Conservation (phyloP, 345 rosid species). For the Lepidium aucheri region DNA sequence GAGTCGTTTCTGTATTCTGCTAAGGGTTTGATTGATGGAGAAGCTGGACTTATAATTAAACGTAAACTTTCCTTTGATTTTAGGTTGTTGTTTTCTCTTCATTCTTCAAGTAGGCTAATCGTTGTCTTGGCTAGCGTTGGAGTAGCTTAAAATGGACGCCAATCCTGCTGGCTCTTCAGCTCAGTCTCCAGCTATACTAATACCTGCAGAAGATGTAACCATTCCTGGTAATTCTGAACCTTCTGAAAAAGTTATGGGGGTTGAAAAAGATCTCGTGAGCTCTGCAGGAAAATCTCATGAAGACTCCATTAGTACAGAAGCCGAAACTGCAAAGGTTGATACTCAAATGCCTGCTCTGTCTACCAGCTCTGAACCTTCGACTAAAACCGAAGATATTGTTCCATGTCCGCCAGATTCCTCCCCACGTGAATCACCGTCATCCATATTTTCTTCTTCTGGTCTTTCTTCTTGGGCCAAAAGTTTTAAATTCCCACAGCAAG, state of each 20-base stretch:
- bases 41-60: background rate
- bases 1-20: background rate
- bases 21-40: background rate
- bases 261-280: background rate
- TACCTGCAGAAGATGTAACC: constrained; percentile 1
- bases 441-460: constrained; percentile 47
- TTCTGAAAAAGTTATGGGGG: background rate
- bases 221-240: background rate
- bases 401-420: constrained; percentile 30
- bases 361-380: constrained; percentile 9
- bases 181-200: constrained; percentile 24
- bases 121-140: background rate
- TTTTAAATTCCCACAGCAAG: constrained; percentile 54
- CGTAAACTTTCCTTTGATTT: background rate
- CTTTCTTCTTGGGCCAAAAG: constrained; percentile 69
- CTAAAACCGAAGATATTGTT: constrained; percentile 16
- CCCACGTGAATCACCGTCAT: constrained; percentile 25
- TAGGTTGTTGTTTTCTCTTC: constrained; percentile 8
- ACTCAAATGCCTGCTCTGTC: constrained; percentile 9
- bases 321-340: constrained; percentile 4
- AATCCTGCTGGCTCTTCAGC: constrained; percentile 32
- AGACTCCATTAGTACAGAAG: background rate
- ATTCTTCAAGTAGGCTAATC: background rate
- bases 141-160: constrained; percentile 35
- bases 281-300: constrained; percentile 8